Evolutionary conservation across 1,284 basidiomycete species (phyloP), one percentile per base, ranked within the genome.

Genomic region (Porogramme epimiltina): DNA sequence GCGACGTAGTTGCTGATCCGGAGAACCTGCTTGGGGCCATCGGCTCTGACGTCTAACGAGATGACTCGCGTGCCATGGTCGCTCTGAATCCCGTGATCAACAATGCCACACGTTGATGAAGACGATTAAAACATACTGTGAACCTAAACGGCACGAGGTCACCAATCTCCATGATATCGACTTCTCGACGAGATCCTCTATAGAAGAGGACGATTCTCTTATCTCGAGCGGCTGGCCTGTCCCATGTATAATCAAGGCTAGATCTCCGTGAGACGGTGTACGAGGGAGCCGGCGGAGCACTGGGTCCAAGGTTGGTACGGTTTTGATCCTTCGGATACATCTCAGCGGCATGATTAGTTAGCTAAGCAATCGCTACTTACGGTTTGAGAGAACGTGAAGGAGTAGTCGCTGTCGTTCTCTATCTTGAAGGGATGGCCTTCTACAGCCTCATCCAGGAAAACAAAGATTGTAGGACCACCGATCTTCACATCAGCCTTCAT

Each of bases 161-260:
- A 42, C 97, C 97, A 40, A 99, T 99, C 70, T 98, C 97, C 84
- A 98, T 89, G 54, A 98, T 88, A 66, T 99, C 97, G 48, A 99
- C 77, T 22, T 81, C 74, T 36, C 93, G 81, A n/a, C 84, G 82
- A 41, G 82, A 73, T 16, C 81, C 79, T 41, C 87, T 86, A 49
- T 87, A 80, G 15, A 71, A 72, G 15, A 99, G 73, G 46, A 84
- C 72, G 37, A 99, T 78, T 60, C 86, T 87, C 74, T 98, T 99
- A 63, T 91, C 87, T 48, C 76, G 75, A 2, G 87, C 85, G 9
- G 95, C 92, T 1, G 97, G 97, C 58, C 83, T 87, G 68, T 99
- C 97, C 97, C 97, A 99, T 5, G 95, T 90, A 66, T 98, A 99
- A 46, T 80, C 75, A 48, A 81, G 69, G 38, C 75, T 78, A 8